Evolutionary conservation across 2,329 filamentous ascomycete species (phyloP).

Genomic region (Davidsoniella australis): DNA sequence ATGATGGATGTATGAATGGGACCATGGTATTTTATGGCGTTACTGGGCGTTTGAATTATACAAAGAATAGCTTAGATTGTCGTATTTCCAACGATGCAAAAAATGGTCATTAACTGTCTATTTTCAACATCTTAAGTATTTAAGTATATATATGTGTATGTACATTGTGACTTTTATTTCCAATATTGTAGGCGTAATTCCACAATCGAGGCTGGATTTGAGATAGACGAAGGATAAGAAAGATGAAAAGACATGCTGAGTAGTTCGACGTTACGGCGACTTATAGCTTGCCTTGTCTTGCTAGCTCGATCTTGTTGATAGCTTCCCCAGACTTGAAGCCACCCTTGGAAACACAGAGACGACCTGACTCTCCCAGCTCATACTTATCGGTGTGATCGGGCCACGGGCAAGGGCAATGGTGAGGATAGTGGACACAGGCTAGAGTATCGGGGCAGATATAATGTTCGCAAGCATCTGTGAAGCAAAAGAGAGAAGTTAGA

Average conservation of each 20-base stretch:
- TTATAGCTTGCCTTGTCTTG: constrained; percentile 59
- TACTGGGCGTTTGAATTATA: constrained; percentile 5
- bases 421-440: constrained; percentile 87
- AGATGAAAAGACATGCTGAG: neutral
- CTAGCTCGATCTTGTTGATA: constrained; percentile 59
- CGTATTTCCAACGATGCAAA: neutral
- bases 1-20: neutral
- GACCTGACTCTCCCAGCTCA: constrained; percentile 52
- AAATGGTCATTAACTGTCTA: neutral
- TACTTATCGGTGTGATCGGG: constrained; percentile 62
- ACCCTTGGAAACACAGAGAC: constrained; percentile 58
- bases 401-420: constrained; percentile 90
- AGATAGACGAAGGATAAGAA: neutral
- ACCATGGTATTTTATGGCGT: constrained; percentile 3
- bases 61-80: neutral
- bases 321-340: constrained; percentile 58
- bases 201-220: too few species aligned
- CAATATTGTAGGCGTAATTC: too few species aligned
- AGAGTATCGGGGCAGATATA: constrained; percentile 92
- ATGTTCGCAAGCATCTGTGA: constrained; percentile 64
- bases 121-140: too few species aligned
- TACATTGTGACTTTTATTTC: too few species aligned
- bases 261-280: neutral
- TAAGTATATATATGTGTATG: too few species aligned
- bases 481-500: neutral